phyloP scores from a whole-genome alignment of 139 green algal genomes.

The Coccomyxa sp. region DNA sequence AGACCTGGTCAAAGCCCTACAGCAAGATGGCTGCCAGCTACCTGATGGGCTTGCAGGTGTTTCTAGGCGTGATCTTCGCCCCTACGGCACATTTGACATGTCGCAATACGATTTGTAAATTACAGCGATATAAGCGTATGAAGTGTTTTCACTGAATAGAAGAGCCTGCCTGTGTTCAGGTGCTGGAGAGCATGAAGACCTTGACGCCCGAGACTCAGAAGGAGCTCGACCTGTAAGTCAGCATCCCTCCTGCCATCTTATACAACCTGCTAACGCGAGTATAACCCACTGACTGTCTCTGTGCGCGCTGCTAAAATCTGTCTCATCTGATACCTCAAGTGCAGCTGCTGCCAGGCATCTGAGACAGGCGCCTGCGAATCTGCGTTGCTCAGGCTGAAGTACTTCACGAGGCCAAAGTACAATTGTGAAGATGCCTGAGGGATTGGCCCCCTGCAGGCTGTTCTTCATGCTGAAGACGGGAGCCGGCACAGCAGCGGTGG shows the following conservation, averaged over 20 bases:
- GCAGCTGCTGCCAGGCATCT: no score
- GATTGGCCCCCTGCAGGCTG: constrained; percentile 12
- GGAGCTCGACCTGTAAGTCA: constrained; percentile 18
- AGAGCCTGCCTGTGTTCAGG: no score
- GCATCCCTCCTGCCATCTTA: not conserved
- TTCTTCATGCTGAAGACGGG: constrained; percentile 19
- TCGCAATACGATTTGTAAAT: not conserved
- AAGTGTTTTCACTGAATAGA: not conserved
- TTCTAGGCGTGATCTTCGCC: not conserved
- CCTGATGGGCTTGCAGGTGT: not conserved
- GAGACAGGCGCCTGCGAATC: no score
- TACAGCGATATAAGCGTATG: not conserved
- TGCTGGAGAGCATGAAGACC: constrained; percentile 6
- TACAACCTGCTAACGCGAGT: not conserved
- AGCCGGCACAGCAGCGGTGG: constrained; percentile 9
- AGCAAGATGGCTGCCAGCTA: not conserved
- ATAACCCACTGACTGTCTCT: not conserved
- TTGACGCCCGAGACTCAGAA: constrained; percentile 8
- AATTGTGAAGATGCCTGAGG: no score
- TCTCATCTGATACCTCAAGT: no score
- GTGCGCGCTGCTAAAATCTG: not conserved
- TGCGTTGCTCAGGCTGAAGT: no score
- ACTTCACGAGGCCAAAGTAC: no score
- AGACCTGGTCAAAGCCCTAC: not conserved
- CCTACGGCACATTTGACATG: not conserved